Base-by-base conservation (phyloP, 257 asterid species). In the Striga asiatica region DNA sequence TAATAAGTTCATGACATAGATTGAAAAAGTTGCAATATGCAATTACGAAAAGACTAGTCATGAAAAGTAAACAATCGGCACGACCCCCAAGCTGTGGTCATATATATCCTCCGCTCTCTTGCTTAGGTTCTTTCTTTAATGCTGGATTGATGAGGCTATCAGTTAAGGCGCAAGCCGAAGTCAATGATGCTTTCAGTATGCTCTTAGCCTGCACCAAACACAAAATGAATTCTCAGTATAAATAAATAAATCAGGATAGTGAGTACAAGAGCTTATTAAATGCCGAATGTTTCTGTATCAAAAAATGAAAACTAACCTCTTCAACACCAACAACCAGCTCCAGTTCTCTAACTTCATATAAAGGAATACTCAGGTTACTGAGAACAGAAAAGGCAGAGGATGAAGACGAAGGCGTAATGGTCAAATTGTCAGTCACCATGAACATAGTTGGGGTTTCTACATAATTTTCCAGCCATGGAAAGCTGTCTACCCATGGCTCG, bases 141-240 rank as follows among this genome's bases (percentile, higher is more conserved):
- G 22, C 3, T 25, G 8, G 10, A 49, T 22, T 48, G 16, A 45
- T 22, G 5, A 55, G 61, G 35, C 53, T 45, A 12, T 55, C 22
- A 23, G 59, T 56, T 18, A 70, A 27, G n/a, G 64, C 75, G 38
- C 23, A 7, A 5, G 42, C 53, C 13, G 71, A 58, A 1, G 55
- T 64, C 22, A 69, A 67, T 25, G 67, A 41, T 8, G 75, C 67
- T 16, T 27, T 64, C 56, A 70, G 8, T 46, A 65, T 56, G 20
- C 47, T 48, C n/a, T 25, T 35, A 28, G 45, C 64, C 65, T 56
- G 59, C 65, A 56, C n/a, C n/a, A 41, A 50, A 73, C 63, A 3
- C n/a, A n/a, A n/a, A n/a, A n/a, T n/a, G n/a, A n/a, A n/a, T n/a
- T n/a, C n/a, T n/a, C 42, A 11, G 45, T 4, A n/a, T n/a, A n/a